phyloP scores from a whole-genome alignment of 306 rosid species.

The Dalbergia cochinchinensis region DNA sequence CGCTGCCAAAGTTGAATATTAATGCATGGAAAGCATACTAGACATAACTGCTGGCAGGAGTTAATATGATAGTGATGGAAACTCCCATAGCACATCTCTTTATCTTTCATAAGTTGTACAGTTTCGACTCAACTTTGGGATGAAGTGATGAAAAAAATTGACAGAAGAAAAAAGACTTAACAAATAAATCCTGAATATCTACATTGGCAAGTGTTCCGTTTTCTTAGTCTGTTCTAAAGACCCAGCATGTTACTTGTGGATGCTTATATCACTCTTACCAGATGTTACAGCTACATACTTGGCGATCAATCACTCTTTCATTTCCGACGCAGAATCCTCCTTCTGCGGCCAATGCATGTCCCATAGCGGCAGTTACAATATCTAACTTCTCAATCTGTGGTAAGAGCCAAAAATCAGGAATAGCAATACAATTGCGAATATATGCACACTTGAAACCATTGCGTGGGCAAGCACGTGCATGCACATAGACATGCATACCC shows the following conservation, averaged over 20 bases:
- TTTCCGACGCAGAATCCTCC: slow-evolving; percentile 99
- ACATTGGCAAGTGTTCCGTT: not conserved
- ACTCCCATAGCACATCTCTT: slow-evolving; percentile 30
- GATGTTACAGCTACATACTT: slow-evolving; percentile 62
- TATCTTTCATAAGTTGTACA: slow-evolving; percentile 26
- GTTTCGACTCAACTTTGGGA: not conserved
- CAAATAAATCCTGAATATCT: slow-evolving; percentile 30
- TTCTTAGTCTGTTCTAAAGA: not conserved
- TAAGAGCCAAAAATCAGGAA: slow-evolving; percentile 53
- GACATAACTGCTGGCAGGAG: slow-evolving; percentile 30
- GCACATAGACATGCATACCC: not conserved
- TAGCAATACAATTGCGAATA: slow-evolving; percentile 44
- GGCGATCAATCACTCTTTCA: slow-evolving; percentile 94
- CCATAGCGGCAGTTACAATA: slow-evolving; percentile 97
- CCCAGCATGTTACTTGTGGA: slow-evolving; percentile 15
- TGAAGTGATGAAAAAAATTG: slow-evolving; percentile 11
- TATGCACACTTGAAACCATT: slow-evolving; percentile 19
- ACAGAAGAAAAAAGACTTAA: not conserved
- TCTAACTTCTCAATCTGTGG: slow-evolving; percentile 90
- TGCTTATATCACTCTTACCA: slow-evolving; percentile 61
- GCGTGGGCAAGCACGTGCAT: slow-evolving; percentile 14
- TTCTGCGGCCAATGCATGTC: slow-evolving; percentile 96
- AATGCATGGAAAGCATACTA: slow-evolving; percentile 35
- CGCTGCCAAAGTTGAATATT: slow-evolving; percentile 69
- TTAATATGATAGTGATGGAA: not conserved